Evolutionary conservation across 108 stramenopile genomes (phyloP).

Genomic region (Skeletonema costatum): DNA sequence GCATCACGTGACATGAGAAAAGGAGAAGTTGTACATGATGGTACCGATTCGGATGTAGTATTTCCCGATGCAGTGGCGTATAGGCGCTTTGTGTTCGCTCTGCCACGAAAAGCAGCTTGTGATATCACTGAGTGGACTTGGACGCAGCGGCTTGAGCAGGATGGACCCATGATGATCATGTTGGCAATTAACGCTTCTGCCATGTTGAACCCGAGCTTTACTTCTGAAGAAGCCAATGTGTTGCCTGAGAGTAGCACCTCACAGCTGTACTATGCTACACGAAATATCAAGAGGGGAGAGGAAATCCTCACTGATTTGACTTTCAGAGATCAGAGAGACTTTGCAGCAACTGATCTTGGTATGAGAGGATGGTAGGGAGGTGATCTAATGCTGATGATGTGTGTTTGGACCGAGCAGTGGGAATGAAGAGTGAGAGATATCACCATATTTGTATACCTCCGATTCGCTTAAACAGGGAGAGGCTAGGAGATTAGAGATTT

Average conservation of each 20-base stretch:
- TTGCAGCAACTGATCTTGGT: too few species aligned
- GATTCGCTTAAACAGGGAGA: too few species aligned
- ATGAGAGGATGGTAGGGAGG: too few species aligned
- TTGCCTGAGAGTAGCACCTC: background rate
- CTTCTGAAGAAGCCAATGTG: background rate
- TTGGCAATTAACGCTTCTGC: background rate
- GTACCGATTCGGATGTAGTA: constrained; percentile 3
- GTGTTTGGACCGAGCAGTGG: too few species aligned
- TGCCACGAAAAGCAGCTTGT: background rate
- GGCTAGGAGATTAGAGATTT: too few species aligned
- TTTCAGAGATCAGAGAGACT: too few species aligned
- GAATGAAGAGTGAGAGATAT: too few species aligned
- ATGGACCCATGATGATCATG: background rate
- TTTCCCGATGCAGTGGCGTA: constrained; percentile 6
- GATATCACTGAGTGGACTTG: constrained; percentile 34
- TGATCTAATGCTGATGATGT: too few species aligned
- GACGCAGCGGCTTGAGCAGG: constrained; percentile 9
- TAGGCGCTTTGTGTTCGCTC: background rate
- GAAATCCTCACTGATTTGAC: constrained; percentile 61
- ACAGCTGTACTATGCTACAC: constrained; percentile 47
- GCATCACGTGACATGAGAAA: constrained; percentile 21
- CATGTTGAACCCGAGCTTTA: background rate
- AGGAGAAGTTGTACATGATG: constrained; percentile 36
- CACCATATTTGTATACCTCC: too few species aligned
- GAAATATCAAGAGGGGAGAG: constrained; percentile 58